Evolutionary conservation across 306 rosid genomes (phyloP), one percentile per base, ranked within the genome.

Genomic region (Fagus crenata): DNA sequence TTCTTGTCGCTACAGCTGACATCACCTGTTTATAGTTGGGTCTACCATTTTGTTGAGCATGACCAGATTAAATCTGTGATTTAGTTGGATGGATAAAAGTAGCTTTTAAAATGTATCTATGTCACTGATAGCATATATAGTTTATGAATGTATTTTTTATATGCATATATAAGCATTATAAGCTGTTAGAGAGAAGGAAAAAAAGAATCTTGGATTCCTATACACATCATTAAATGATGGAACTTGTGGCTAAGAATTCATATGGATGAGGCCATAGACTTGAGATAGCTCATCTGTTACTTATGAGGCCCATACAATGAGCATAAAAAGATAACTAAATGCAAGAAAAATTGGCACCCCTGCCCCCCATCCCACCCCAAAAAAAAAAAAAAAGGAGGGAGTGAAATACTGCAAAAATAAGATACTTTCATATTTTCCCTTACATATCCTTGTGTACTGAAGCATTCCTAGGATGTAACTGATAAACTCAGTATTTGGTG

Each of bases 391-490:
- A 2, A 43, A 0, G 9, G 14, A 43, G 2, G 9, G 51, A 43
- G 9, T 7, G 51, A 43, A 43, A 9, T 22, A 22, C 28, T 22
- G 28, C 28, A 22, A 13, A 43, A 43, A 43, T 43, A 13, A 7
- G 51, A 43, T 9, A 13, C 51, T 7, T 43, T 43, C 7, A 32
- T 58, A 32, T 58, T 28, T 58, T 1, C 14, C 8, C 31, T 9
- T 31, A 7, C 15, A 28, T 3, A 6, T 58, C 35, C 22, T 6
- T 22, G 65, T 11, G 37, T 28, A 22, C 1, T 1, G 65, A 58
- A 22, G 15, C 65, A 58, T 58, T 58, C 65, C 65, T 58, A 58
- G 15, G 65, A 58, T 58, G 65, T 58, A 58, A 58, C 33, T 18
- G 33, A 58, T 28, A 28, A 58, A 58, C 65, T 3, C 35, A 9